A percentile compares a stretch with the other conserved stretches of the same genome.
Conservation (phyloP, 768 basidiomycete species). For the Chalciporus piperatus region DNA sequence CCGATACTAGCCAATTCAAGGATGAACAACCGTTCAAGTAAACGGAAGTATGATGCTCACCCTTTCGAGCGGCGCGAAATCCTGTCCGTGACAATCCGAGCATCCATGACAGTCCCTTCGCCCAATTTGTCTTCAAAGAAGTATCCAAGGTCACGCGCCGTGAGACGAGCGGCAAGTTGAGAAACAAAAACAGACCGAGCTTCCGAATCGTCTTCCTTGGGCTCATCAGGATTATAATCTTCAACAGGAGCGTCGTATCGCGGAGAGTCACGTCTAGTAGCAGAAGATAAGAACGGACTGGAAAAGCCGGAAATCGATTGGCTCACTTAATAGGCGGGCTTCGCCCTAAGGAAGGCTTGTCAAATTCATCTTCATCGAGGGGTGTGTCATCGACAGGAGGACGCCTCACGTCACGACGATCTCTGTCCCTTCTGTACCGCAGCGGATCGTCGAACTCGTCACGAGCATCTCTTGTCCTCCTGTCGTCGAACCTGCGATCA, state of each 20-base stretch:
- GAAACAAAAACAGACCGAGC: slow-evolving; percentile 98
- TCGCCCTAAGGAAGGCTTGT: slow-evolving; percentile 33
- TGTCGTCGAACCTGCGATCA: slow-evolving; percentile 58
- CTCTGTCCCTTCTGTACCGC: slow-evolving; percentile 42
- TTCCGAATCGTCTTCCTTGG: slow-evolving; percentile 95
- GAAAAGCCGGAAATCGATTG: slow-evolving; percentile 8
- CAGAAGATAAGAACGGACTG: slow-evolving; percentile 7
- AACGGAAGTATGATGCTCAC: slow-evolving; percentile 42
- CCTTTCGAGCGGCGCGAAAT: slow-evolving; percentile 97
- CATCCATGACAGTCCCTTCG: slow-evolving; percentile 91
- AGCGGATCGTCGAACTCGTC: slow-evolving; percentile 63
- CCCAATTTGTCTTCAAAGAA: slow-evolving; percentile 99
- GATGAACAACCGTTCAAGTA: slow-evolving; percentile 2
- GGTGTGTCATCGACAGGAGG: slow-evolving; percentile 41
- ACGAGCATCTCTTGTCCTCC: slow-evolving; percentile 41
- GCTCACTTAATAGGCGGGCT: slow-evolving; percentile 47
- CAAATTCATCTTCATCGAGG: slow-evolving; percentile 33
- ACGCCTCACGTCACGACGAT: slow-evolving; percentile 39
- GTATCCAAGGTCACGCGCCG: slow-evolving; percentile 94
- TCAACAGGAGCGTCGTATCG: slow-evolving; percentile 69
- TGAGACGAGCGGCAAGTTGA: slow-evolving; percentile 94
- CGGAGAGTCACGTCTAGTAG: slow-evolving; percentile 63
- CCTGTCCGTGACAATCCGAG: slow-evolving; percentile 93
- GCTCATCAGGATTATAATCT: slow-evolving; percentile 79
- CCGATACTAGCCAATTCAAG: slow-evolving; percentile 65